Base-by-base conservation (phyloP, 352 stramenopile species). In the Globisporangium rhizosaccharum region DNA sequence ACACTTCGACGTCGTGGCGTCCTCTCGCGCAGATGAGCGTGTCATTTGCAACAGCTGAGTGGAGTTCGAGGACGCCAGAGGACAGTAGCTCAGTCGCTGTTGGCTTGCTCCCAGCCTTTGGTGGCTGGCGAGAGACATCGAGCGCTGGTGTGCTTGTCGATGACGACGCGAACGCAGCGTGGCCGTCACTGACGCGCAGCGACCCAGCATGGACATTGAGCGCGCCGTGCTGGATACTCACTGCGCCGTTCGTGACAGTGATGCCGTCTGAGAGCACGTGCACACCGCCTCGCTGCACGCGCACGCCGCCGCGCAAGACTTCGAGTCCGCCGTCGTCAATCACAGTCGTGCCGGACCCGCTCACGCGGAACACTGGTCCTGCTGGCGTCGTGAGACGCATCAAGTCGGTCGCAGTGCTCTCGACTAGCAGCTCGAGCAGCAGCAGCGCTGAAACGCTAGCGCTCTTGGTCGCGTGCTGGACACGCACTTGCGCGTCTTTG, bases 181-280 rank as follows among this genome's bases (percentile, higher is more conserved):
- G 50, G 33, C 75, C 73, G 23, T 82, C 76, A 30, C 61, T 69
- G 3, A 88, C 58, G n/a, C 61, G 66, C 26, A 88, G 18, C 9
- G 57, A 63, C 8, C 76, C 75, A 2, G 72, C 69, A 8, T 68
- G 68, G 26, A 90, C 53, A 33, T 56, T 57, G 4, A 88, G 12
- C 25, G 76, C 70, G 5, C 74, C 78, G 14, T 70, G 70, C 45
- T 73, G 70, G 44, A 90, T 59, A 15, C 70, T 63, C 25, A 85
- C 49, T 5, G 64, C 71, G 18, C 73, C 67, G 23, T 78, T 76
- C 41, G 62, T 65, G 28, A 90, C 61, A 1, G 71, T 71, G 25
- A 88, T 63, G 4, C 79, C 81, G 14, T 84, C 79, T 18, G 72
- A 71, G 45, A 87, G 71, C 28, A 90, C 76, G 36, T 87, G 68